These are phyloP conservation scores for Aristolochia californica DNA, from an alignment of 164 flowering plant species.

Conservation along the genomic window DNA sequence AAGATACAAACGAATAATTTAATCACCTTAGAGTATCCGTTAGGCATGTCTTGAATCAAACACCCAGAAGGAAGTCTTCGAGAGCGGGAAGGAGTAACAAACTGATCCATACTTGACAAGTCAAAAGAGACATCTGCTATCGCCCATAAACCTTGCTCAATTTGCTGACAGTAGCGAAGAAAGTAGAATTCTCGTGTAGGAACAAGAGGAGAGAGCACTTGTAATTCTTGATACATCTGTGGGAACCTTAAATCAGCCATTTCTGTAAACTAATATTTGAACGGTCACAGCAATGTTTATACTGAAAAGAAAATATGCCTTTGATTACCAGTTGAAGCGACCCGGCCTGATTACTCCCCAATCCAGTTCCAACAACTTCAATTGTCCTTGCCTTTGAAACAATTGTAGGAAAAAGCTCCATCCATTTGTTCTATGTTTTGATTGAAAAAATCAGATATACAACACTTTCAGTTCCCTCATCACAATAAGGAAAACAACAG, in stretches of 20 bases:
- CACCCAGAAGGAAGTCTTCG: conserved; percentile 88
- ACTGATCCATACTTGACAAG: conserved; percentile 21
- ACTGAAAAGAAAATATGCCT: too few relatives aligned
- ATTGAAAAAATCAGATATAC: background rate
- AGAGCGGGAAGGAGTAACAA: conserved; percentile 20
- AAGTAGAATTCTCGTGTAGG: conserved; percentile 56
- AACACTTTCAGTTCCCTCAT: too few relatives aligned
- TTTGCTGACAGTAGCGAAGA: conserved; percentile 79
- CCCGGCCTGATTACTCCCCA: conserved; percentile 39
- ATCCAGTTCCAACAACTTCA: conserved; percentile 43
- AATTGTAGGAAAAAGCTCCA: conserved; percentile 50
- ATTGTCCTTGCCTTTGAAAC: conserved; percentile 38
- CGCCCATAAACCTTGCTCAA: conserved; percentile 64
- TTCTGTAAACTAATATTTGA: too few relatives aligned
- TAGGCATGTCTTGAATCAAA: conserved; percentile 58
- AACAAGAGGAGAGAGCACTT: conserved; percentile 64
- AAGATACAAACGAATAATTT: background rate
- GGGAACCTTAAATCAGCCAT: background rate
- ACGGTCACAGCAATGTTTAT: too few relatives aligned
- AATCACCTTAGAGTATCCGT: conserved; percentile 69
- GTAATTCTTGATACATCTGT: conserved; percentile 76
- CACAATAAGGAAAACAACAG: too few relatives aligned
- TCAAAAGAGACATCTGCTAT: conserved; percentile 72
- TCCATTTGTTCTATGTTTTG: conserved; percentile 51
- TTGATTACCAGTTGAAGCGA: conserved; percentile 56